Evolutionary conservation across 2,329 filamentous ascomycete genomes (phyloP).

Genomic region (Fusarium sp.): DNA sequence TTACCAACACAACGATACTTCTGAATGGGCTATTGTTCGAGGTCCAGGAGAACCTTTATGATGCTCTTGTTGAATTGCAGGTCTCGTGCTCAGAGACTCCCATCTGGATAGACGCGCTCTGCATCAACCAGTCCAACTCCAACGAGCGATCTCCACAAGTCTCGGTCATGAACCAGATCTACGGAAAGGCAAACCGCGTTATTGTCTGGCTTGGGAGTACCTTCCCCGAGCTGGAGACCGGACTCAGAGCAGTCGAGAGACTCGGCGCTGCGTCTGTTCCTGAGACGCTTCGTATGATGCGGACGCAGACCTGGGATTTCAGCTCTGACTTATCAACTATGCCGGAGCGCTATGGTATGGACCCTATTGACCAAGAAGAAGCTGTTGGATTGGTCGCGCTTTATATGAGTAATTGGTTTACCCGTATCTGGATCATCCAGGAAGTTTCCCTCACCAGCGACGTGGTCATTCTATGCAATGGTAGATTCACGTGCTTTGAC

Average conservation of each 20-base stretch:
- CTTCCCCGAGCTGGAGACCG: neutral
- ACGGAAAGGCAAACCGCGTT: neutral
- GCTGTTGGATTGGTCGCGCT: neutral
- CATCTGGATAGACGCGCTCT: constrained; percentile 5
- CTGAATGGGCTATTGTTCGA: neutral
- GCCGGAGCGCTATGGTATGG: neutral
- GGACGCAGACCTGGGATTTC: neutral
- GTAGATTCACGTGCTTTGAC: neutral
- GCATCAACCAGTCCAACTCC: constrained; percentile 1
- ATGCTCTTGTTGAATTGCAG: neutral
- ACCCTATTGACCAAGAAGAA: neutral
- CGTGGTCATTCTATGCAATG: neutral
- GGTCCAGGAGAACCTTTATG: neutral
- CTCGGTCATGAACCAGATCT: neutral
- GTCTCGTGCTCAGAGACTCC: neutral
- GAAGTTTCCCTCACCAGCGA: neutral
- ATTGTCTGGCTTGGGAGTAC: constrained; percentile 2
- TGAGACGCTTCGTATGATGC: neutral
- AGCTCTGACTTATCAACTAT: neutral
- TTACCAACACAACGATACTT: accelerated
- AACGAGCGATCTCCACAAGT: neutral
- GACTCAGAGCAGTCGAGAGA: neutral
- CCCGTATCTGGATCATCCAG: neutral
- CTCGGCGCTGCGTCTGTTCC: neutral
- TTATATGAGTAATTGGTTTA: neutral